Conservation (phyloP, 129 eudicot species). For the Flaveria trinervia region DNA sequence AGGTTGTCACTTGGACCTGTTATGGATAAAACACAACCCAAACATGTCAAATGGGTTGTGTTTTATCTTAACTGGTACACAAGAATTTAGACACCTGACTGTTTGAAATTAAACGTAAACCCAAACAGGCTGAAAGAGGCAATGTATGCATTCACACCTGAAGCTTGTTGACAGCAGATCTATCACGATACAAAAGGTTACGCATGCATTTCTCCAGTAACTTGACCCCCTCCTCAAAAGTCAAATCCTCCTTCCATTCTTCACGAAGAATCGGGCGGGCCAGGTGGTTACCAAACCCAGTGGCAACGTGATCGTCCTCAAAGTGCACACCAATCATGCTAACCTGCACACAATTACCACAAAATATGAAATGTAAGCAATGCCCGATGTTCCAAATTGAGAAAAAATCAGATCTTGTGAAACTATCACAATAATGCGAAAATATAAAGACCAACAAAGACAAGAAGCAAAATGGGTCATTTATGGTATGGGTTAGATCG, state of each 20-base stretch:
- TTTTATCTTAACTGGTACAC: neutral
- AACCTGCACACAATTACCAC: constrained; percentile 46
- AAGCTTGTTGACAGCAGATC: constrained; percentile 86
- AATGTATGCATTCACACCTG: constrained; percentile 44
- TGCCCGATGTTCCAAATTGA: neutral
- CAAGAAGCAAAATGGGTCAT: neutral
- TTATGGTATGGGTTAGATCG: neutral
- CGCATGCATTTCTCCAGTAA: constrained; percentile 89
- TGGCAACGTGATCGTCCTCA: constrained; percentile 80
- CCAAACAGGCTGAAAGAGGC: neutral
- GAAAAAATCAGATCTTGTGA: neutral
- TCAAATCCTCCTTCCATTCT: constrained; percentile 74
- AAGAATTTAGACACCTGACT: neutral
- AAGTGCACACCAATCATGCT: constrained; percentile 92
- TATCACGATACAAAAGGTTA: constrained; percentile 77
- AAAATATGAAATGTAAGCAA: neutral
- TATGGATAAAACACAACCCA: neutral
- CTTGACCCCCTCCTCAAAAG: constrained; percentile 75
- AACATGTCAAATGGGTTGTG: neutral
- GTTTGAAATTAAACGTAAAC: neutral
- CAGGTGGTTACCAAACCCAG: constrained; percentile 84
- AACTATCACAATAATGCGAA: neutral
- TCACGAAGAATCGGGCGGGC: constrained; percentile 80
- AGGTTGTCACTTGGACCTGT: neutral
- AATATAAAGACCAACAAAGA: neutral